Base-by-base conservation (phyloP, 169 alveolate species). In the Plasmodium malariae region DNA sequence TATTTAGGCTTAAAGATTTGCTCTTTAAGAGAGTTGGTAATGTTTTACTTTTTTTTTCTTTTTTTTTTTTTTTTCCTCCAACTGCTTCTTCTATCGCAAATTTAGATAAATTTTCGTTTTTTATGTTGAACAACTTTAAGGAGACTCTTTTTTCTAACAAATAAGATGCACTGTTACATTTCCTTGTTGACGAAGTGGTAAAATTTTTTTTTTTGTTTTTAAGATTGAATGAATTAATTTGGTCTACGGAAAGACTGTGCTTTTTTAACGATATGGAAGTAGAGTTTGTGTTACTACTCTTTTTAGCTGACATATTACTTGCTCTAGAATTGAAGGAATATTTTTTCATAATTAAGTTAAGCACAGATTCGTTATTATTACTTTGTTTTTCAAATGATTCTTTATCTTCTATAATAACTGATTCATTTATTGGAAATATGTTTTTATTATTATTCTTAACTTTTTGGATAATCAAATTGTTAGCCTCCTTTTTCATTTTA, bases 1-100 rank as follows among this genome's bases (percentile, higher is more conserved):
- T 72, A 34, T 26, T 28, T 30, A 45, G 54, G 11, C 63, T 69
- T 45, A 69, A 45, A 24, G 80, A 69, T 69, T 69, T 69, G 32
- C 28, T 69, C 1, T 21, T 24, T n/a, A 45, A 17, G 11, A 69
- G 1, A 6, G 0, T n/a, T 32, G 74, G 36, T 5, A 45, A 32
- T 40, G 49, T 37, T 9, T 9, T 51, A n/a, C 14, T 51, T n/a
- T 51, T 6, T 51, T 3, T 6, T 51, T 3, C 11, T n/a, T 69
- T 54, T 2, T 6, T 21, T 21, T 69, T 69, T 45, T 69, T 43
- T 2, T 17, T 69, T 24, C 0, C n/a, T 2, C 26, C 32, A 6
- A 14, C 4, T 3, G 36, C 19, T 45, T 69, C 43, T 24, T 69
- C 40, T 17, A n/a, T 32, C 26, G 36, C 65, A 36, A 11, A 17